A percentile compares a stretch with the other conserved stretches of the same genome.
phyloP scores from a whole-genome alignment of 2,329 filamentous ascomycete genomes.

The Diatrype stigma region DNA sequence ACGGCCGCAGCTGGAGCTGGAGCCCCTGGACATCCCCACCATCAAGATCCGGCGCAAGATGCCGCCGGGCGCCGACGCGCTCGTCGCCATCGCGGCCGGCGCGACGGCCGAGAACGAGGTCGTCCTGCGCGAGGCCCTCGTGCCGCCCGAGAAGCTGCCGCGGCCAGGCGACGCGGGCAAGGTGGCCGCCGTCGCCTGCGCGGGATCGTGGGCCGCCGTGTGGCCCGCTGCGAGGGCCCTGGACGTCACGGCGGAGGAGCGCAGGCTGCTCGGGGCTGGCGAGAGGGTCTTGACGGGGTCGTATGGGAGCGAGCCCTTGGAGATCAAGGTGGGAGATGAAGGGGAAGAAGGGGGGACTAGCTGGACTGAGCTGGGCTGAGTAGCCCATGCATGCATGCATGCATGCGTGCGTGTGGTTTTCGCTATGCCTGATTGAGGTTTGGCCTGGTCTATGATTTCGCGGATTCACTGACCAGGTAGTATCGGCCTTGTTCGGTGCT shows the following conservation, averaged over 20 bases:
- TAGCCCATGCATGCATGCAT: too few species aligned
- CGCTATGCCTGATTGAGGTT: too few species aligned
- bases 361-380: too few species aligned
- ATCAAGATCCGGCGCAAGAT: constrained; percentile 36
- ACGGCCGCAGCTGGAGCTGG: constrained; percentile 23
- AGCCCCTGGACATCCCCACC: constrained; percentile 32
- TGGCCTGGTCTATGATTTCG: too few species aligned
- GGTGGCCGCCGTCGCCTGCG: constrained; percentile 29
- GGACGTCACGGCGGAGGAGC: constrained; percentile 14
- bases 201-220: constrained; percentile 36
- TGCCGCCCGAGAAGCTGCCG: constrained; percentile 30
- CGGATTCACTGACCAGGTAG: too few species aligned
- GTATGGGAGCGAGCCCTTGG: constrained; percentile 21
- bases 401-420: too few species aligned
- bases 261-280: constrained; percentile 17
- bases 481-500: too few species aligned
- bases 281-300: constrained; percentile 16
- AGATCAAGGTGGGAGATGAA: constrained; percentile 18
- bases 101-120: constrained; percentile 31
- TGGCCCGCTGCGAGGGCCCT: constrained; percentile 24
- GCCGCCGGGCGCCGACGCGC: constrained; percentile 35
- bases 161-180: constrained; percentile 11
- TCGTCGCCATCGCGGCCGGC: constrained; percentile 36
- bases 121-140: constrained; percentile 31
- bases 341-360: too few species aligned